Base-by-base conservation (phyloP, 179 eudicot genomes). In the Dionaea muscipula region DNA sequence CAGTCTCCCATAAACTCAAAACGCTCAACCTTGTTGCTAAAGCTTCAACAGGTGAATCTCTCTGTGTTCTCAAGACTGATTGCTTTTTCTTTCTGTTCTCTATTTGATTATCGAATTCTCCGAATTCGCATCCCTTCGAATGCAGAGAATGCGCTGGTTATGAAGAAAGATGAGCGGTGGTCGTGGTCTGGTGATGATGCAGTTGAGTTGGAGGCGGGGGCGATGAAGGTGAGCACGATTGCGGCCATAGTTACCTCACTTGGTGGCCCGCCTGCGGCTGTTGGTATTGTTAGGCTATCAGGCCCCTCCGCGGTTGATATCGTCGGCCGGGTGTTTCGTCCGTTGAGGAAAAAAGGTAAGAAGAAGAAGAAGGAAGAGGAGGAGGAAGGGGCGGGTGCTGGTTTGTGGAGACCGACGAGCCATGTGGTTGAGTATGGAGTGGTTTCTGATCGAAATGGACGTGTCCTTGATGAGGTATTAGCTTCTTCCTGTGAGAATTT, bases 221-320 rank as follows among this genome's bases (percentile, higher is more conserved):
- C 47, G 66, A 56, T 40, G 17, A 62, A 58, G 48, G 58, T 80
- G 2, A 78, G 78, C 60, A 93, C 96, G 7, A 88, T 93, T 75
- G 99, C 89, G 3, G 96, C 99, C 55, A 93, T 93, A 55, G 96
- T 88, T 47, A 93, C 99, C 54, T 82, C 96, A 20, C 40, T 93
- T 48, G 96, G 94, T 23, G 96, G 99, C 2, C 83, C 84, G 8
- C 79, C 98, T 33, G 83, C 75, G 17, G 94, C 98, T 8, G 99
- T 93, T 46, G 99, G 99, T 47, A 84, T 93, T 31, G 95, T 93
- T 15, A 54, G 99, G 54, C 52, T 93, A 58, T 93, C 99, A 0
- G 99, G 99, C 11, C 85, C 99, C 0, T 56, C 68, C 0, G 87
- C 99, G 0, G 89, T 88, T 25, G 71, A 70, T 24, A 73, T 93